These are phyloP conservation scores for Hypoxylon sp. DNA, from an alignment of 2,329 filamentous ascomycete species.

Conservation along the genomic window DNA sequence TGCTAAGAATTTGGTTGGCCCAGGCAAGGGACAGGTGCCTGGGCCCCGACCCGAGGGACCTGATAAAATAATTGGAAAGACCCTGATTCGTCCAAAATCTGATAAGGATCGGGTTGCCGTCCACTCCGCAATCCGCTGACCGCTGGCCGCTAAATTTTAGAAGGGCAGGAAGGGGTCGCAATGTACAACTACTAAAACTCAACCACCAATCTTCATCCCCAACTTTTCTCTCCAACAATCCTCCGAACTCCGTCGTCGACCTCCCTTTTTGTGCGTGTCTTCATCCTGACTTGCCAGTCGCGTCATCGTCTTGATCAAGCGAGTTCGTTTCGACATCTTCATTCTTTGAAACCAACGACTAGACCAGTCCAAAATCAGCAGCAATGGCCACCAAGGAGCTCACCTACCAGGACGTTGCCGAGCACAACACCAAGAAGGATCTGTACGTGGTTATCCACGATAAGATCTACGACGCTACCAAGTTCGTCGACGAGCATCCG, in stretches of 20 bases:
- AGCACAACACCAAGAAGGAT: constrained; percentile 94
- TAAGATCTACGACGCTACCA: constrained; percentile 90
- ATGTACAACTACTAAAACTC: constrained; percentile 25
- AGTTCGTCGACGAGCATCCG: constrained; percentile 98
- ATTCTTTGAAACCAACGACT: no score
- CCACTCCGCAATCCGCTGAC: constrained; percentile 25
- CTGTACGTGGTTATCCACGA: constrained; percentile 91
- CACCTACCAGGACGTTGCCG: constrained; percentile 82
- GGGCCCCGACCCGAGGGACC: constrained; percentile 21
- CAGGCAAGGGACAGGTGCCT: no score
- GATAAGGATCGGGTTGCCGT: constrained; percentile 18
- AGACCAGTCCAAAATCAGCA: constrained; percentile 23
- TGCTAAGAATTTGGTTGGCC: no score
- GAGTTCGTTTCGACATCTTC: constrained; percentile 13
- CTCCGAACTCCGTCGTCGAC: constrained; percentile 18
- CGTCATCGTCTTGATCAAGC: constrained; percentile 7
- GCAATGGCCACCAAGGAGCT: constrained; percentile 60
- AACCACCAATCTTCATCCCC: constrained; percentile 25
- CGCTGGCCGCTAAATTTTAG: constrained; percentile 30
- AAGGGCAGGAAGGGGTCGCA: constrained; percentile 22
- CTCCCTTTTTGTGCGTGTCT: background rate
- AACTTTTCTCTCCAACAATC: constrained; percentile 18
- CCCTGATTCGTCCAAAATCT: constrained; percentile 22
- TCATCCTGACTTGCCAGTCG: constrained; percentile 21
- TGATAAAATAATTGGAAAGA: constrained; percentile 33